Base-by-base conservation (phyloP, 1,139 yeast genomes). In the Geotrichum fermentans region DNA sequence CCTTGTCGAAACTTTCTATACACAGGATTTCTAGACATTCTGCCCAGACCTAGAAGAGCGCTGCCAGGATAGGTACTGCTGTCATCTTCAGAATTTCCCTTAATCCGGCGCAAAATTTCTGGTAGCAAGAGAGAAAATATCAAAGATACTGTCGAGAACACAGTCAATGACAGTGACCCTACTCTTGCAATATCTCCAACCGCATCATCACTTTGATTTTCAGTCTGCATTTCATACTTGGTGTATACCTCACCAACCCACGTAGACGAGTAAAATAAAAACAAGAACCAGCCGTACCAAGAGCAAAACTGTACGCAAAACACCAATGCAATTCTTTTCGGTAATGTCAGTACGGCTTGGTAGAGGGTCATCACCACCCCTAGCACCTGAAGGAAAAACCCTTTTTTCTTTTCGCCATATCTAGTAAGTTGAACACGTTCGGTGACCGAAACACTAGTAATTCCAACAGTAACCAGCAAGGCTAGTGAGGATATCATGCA, bases 401-500 rank as follows among this genome's bases (percentile, higher is more conserved):
- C 36, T 21, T 43, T 38, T 26, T 42, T 50, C 43, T 43, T 24
- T 33, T 47, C 47, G 7, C 50, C 47, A 24, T 41, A 50, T 28
- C 36, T 34, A 4, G 45, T 40, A 10, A 55, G 29, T 33, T 56
- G 55, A 3, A 60, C 55, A 24, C 61, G 51, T 47, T 61, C 65
- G 4, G 57, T 45, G 6, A 61, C 65, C 2, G 59, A 49, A 65
- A 73, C 55, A 40, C 78, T 68, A 1, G 80, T 75, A 13, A 67
- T 52, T 1, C 63, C 55, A 1, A 78, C 73, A 2, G 74, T 59
- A 0, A 61, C 17, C 0, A 71, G 51, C 56, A 79, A 65, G 1
- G 72, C 65, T 1, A 68, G 17, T 4, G 78, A 67, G 1, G 80
- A 78, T 20, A 77, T 54, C 1, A 68, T 55, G 35, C 80, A 72